Evolutionary conservation across 2,329 filamentous ascomycete species (phyloP).

Genomic region (Coleophoma cylindrospora): DNA sequence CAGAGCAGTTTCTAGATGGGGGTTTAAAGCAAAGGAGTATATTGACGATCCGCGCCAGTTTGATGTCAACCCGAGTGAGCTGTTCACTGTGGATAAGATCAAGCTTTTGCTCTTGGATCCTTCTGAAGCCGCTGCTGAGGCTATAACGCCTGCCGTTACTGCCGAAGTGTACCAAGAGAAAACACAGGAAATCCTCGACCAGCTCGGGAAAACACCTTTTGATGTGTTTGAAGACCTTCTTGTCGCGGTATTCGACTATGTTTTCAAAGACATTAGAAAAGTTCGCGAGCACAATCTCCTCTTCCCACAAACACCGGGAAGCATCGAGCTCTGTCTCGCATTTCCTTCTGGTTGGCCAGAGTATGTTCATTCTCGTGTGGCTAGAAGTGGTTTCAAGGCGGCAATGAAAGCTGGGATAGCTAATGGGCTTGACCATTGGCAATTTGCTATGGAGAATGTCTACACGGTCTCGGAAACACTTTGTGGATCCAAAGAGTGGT

Average conservation of each 20-base stretch:
- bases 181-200: background rate
- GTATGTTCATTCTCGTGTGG: conserved; percentile 5
- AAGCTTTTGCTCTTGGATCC: background rate
- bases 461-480: conserved; percentile 11
- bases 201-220: background rate
- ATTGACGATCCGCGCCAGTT: background rate
- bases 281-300: background rate
- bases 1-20: background rate
- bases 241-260: background rate
- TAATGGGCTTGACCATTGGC: conserved; percentile 2
- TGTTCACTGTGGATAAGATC: background rate
- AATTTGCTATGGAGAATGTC: conserved; percentile 10
- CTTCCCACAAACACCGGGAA: background rate
- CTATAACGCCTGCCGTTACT: background rate
- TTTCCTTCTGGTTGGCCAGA: conserved; percentile 12
- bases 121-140: background rate
- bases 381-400: conserved; percentile 4
- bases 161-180: background rate
- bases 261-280: background rate
- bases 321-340: conserved; percentile 8
- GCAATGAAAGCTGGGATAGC: conserved; percentile 3
- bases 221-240: background rate
- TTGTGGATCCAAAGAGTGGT: conserved; percentile 10
- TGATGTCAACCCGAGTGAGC: background rate
- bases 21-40: background rate